These are phyloP conservation scores for Cystobasidium slooffiae DNA, from an alignment of 1,284 basidiomycete species.

Conservation along the genomic window DNA sequence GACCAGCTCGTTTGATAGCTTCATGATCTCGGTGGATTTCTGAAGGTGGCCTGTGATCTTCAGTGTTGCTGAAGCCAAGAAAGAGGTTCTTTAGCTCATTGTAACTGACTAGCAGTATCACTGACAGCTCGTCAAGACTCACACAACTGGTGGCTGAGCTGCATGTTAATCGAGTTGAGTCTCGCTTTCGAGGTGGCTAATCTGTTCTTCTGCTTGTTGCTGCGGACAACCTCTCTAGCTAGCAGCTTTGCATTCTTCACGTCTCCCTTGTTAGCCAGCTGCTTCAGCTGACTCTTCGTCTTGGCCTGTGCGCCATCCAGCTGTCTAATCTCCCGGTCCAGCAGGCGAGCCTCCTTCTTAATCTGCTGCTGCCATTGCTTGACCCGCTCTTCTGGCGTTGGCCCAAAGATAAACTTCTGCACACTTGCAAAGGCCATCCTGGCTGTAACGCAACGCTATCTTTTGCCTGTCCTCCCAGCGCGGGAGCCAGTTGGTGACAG, in stretches of 20 bases:
- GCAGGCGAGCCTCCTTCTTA: slow-evolving; percentile 73
- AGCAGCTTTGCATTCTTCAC: slow-evolving; percentile 88
- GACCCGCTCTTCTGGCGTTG: slow-evolving; percentile 64
- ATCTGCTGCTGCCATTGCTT: slow-evolving; percentile 85
- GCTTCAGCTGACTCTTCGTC: slow-evolving; percentile 81
- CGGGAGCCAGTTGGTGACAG: not conserved
- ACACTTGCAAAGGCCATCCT: slow-evolving; percentile 36
- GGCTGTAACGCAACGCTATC: not conserved
- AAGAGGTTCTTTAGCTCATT: not conserved
- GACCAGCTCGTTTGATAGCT: slow-evolving; percentile 87
- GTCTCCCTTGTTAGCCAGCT: slow-evolving; percentile 88
- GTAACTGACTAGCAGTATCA: not conserved
- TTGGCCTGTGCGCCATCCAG: slow-evolving; percentile 82
- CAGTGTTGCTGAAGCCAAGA: slow-evolving; percentile 72
- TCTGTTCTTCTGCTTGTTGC: slow-evolving; percentile 90
- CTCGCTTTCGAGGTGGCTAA: slow-evolving; percentile 90
- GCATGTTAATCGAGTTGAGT: slow-evolving; percentile 86
- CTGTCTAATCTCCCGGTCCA: slow-evolving; percentile 93
- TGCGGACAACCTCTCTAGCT: slow-evolving; percentile 84
- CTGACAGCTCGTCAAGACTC: slow-evolving; percentile 54
- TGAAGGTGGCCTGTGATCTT: slow-evolving; percentile 97
- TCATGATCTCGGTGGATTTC: slow-evolving; percentile 99
- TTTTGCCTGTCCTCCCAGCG: not conserved
- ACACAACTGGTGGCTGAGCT: slow-evolving; percentile 93
- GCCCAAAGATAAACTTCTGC: slow-evolving; percentile 42